phyloP scores from a whole-genome alignment of 495 filamentous ascomycete species.

The Xylaria sp. region DNA sequence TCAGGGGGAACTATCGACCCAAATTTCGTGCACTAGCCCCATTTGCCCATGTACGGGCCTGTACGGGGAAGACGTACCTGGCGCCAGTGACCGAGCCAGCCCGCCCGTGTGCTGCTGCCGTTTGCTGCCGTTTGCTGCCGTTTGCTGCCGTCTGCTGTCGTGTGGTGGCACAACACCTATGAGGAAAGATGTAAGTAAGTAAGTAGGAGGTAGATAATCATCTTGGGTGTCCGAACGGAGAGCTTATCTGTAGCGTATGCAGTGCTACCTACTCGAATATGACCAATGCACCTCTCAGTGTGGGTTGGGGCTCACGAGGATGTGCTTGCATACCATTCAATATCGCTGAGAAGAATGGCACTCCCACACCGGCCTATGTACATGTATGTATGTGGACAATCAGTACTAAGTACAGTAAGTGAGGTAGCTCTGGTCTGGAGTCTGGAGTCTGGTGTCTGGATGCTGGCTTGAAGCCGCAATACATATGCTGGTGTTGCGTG shows the following conservation, averaged over 20 bases:
- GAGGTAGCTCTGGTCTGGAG: neutral
- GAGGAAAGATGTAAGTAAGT: too few species aligned
- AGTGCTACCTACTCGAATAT: neutral
- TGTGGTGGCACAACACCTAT: too few species aligned
- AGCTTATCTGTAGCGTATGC: neutral
- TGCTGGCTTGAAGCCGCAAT: neutral
- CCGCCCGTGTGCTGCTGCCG: too few species aligned
- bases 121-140: too few species aligned
- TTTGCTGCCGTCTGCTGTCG: too few species aligned
- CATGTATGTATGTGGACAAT: too few species aligned
- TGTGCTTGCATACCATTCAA: neutral
- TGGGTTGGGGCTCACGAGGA: constrained; percentile 14
- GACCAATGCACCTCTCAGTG: neutral
- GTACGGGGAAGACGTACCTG: constrained; percentile 9
- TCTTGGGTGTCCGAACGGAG: neutral
- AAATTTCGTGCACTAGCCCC: constrained; percentile 22
- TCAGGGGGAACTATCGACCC: constrained; percentile 25
- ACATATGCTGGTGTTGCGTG: too few species aligned
- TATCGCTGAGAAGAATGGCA: neutral
- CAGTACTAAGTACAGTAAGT: neutral
- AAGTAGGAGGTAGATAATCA: too few species aligned
- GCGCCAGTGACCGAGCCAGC: neutral
- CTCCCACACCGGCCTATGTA: too few species aligned
- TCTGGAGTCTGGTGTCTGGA: too few species aligned
- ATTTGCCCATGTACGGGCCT: constrained; percentile 23